Evolutionary conservation across 1,284 basidiomycete species (phyloP), one percentile per base, ranked within the genome.

Genomic region (Boletus sp.): DNA sequence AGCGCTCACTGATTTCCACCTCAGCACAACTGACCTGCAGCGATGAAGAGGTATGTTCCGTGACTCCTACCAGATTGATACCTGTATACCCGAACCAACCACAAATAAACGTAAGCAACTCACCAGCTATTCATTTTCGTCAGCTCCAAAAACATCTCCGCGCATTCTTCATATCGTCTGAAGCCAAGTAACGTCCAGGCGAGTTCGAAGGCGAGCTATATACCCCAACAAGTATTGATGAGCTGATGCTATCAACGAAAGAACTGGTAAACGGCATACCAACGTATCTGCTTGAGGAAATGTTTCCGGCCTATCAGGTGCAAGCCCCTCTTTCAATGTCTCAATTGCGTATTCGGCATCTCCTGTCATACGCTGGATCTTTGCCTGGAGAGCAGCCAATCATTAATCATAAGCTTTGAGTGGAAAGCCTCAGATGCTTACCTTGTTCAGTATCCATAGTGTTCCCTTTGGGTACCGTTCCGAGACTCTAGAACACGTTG

Each of bases 251-350:
- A 39, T 27, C 20, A 8, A 8, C 8, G 16, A 13, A 9, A 41
- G 20, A 29, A 8, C 13, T 4, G 41, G 25, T 22, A 39, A 41
- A 41, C 26, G 39, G 13, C 44, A 42, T 58, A 84, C 83, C 58
- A 88, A 59, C 12, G 80, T 79, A 59, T 89, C 86, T 1, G 84
- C 87, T 59, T 89, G 85, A 14, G 70, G 72, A 63, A 88, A 89
- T 2, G 68, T 72, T 65, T 56, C 43, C 22, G 76, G 73, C 17
- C 77, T 67, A 19, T 73, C 75, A 0, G 77, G 72, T 23, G 70
- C 68, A 29, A 90, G 68, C 2, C 82, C 84, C n/a, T 69, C 72
- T 58, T 75, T 72, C 10, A 90, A 66, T 3, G 81, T 77, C 19
- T 68, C 59, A 26, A 89, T 87, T 0, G 88, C 84, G 7, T 73